Percentiles rank a stretch among this genome's conserved stretches.
Evolutionary conservation across 257 asterid species (phyloP).

Genomic region (Capsicum baccatum): DNA sequence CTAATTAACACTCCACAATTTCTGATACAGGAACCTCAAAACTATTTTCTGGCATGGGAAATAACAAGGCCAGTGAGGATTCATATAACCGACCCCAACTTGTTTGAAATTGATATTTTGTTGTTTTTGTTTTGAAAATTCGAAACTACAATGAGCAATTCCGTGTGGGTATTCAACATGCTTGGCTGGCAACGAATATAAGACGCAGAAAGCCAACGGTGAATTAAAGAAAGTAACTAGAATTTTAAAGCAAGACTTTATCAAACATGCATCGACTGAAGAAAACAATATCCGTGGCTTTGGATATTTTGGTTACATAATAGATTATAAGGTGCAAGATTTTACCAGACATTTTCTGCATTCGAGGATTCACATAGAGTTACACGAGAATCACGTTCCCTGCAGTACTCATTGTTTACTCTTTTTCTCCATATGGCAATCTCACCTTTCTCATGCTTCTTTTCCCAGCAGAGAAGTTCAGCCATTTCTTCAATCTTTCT

Average conservation of each 20-base stretch:
- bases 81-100: neutral
- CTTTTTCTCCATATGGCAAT: slow-evolving; percentile 54
- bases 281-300: neutral
- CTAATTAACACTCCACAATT: neutral
- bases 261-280: neutral
- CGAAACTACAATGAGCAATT: neutral
- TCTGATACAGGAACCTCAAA: neutral
- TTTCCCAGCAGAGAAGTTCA: slow-evolving; percentile 52
- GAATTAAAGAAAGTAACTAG: neutral
- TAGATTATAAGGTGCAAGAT: neutral
- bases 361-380: slow-evolving; percentile 39
- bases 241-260: neutral
- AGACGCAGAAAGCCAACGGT: neutral
- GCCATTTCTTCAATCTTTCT: slow-evolving; percentile 49
- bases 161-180: neutral
- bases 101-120: neutral
- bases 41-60: neutral
- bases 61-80: neutral
- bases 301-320: neutral
- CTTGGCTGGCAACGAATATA: neutral
- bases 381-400: slow-evolving; percentile 41
- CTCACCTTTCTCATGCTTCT: slow-evolving; percentile 46
- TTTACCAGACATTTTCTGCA: slow-evolving; percentile 45
- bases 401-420: slow-evolving; percentile 41
- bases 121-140: neutral